These are phyloP conservation scores for Bassia scoparia DNA, from an alignment of 148 eudicot species.

Conservation along the genomic window DNA sequence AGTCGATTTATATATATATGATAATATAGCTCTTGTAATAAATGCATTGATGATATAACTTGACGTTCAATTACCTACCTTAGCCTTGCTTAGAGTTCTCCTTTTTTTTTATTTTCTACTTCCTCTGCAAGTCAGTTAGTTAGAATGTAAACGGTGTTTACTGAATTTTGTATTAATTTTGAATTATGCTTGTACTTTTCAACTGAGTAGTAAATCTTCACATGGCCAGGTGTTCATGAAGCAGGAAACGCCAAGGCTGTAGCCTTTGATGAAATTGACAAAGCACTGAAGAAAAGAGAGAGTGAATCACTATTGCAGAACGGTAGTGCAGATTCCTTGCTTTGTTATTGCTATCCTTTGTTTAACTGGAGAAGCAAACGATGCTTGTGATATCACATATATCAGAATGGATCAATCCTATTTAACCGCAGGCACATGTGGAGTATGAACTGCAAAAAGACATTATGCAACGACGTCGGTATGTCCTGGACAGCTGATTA, in stretches of 20 bases:
- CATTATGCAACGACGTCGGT: conserved; percentile 94
- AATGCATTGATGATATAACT: not conserved
- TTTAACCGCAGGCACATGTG: conserved; percentile 75
- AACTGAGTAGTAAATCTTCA: conserved; percentile 1
- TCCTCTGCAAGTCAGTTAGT: not conserved
- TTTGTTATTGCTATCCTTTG: conserved; percentile 3
- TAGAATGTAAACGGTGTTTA: not conserved
- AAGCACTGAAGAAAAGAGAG: conserved; percentile 96
- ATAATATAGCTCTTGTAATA: not conserved
- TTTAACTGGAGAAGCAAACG: not conserved
- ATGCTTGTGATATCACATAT: not conserved
- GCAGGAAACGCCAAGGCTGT: conserved; percentile 91
- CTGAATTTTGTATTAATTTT: not conserved
- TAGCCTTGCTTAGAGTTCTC: not conserved
- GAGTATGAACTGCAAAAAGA: conserved; percentile 92
- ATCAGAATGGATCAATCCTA: not conserved
- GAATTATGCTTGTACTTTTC: not conserved
- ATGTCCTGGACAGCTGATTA: conserved; percentile 99
- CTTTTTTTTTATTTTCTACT: too few species aligned
- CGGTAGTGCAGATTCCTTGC: conserved; percentile 42
- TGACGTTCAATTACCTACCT: not conserved
- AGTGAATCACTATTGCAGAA: conserved; percentile 88
- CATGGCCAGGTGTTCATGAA: conserved; percentile 63
- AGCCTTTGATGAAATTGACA: conserved; percentile 94
- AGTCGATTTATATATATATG: not conserved